Percentiles rank a stretch among this genome's conserved stretches.
phyloP scores from a whole-genome alignment of 2,329 filamentous ascomycete genomes.

The Myotisia sp. region DNA sequence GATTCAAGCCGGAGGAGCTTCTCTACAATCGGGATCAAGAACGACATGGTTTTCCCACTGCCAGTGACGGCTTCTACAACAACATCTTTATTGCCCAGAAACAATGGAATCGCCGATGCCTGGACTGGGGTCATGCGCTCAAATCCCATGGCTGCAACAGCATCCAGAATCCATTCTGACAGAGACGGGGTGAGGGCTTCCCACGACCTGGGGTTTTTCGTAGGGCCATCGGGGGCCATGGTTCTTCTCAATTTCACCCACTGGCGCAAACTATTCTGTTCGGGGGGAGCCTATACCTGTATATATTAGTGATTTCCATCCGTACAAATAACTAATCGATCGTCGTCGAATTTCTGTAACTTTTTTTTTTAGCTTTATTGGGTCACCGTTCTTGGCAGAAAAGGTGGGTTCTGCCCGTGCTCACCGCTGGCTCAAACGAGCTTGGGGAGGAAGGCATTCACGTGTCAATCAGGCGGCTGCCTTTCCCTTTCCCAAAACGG shows the following conservation, averaged over 20 bases:
- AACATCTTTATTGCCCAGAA: constrained; percentile 80
- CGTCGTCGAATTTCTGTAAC: too few species aligned
- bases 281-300: too few species aligned
- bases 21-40: constrained; percentile 69
- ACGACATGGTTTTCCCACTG: constrained; percentile 79
- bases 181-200: constrained; percentile 54
- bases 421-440: too few species aligned
- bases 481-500: too few species aligned
- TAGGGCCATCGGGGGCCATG: constrained; percentile 33
- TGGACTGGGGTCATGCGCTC: constrained; percentile 86
- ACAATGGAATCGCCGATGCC: constrained; percentile 75
- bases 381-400: too few species aligned
- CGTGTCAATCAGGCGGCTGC: too few species aligned
- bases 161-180: constrained; percentile 74
- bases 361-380: too few species aligned
- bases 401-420: too few species aligned
- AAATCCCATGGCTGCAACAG: constrained; percentile 73
- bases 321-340: too few species aligned
- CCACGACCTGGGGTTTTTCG: constrained; percentile 43
- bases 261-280: too few species aligned
- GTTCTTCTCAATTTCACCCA: neutral
- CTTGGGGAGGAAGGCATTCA: too few species aligned
- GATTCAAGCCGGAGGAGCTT: constrained; percentile 66
- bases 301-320: too few species aligned
- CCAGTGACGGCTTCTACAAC: constrained; percentile 88